Evolutionary conservation across 2,329 filamentous ascomycete genomes (phyloP).

Genomic region (Alternaria alternata): DNA sequence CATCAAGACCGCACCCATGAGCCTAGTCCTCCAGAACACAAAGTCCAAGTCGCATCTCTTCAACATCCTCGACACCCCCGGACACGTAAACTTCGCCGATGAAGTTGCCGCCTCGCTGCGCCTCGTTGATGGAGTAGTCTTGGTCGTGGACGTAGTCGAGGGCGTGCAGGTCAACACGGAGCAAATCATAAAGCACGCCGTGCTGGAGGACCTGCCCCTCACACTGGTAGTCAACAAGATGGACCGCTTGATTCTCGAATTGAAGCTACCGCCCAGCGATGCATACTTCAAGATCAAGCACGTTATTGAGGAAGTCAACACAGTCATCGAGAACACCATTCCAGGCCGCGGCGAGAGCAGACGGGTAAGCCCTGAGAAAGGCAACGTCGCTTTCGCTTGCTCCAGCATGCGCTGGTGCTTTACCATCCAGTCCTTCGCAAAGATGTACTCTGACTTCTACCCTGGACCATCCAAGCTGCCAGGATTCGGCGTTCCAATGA

Average conservation of each 20-base stretch:
- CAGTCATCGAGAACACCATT: conserved; percentile 85
- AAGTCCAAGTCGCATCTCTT: conserved; percentile 94
- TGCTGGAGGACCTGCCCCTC: conserved; percentile 86
- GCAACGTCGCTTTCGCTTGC: conserved; percentile 97
- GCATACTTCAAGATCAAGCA: conserved; percentile 99
- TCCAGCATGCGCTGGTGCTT: conserved; percentile 97
- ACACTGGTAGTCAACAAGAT: conserved; percentile 96
- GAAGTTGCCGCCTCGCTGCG: conserved; percentile 90
- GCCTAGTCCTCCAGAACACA: conserved; percentile 83
- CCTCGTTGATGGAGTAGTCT: conserved; percentile 87
- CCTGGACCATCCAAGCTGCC: conserved; percentile 60
- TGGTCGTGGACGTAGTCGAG: conserved; percentile 96
- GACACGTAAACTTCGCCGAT: conserved; percentile 98
- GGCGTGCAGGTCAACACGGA: conserved; percentile 99
- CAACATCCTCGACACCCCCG: conserved; percentile 95
- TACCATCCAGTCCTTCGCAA: conserved; percentile 90
- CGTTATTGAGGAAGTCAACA: conserved; percentile 98
- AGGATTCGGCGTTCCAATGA: conserved; percentile 46
- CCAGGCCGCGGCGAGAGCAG: conserved; percentile 81
- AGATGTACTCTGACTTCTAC: conserved; percentile 93
- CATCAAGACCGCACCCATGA: conserved; percentile 94
- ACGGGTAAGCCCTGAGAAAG: conserved; percentile 92
- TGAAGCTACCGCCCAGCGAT: conserved; percentile 92
- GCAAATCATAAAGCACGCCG: conserved; percentile 94
- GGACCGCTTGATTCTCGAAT: conserved; percentile 91